A percentile compares a stretch with the other conserved stretches of the same genome.
phyloP scores from a whole-genome alignment of 192 early-diverging fungal species.

The Haplosporangium gracile region DNA sequence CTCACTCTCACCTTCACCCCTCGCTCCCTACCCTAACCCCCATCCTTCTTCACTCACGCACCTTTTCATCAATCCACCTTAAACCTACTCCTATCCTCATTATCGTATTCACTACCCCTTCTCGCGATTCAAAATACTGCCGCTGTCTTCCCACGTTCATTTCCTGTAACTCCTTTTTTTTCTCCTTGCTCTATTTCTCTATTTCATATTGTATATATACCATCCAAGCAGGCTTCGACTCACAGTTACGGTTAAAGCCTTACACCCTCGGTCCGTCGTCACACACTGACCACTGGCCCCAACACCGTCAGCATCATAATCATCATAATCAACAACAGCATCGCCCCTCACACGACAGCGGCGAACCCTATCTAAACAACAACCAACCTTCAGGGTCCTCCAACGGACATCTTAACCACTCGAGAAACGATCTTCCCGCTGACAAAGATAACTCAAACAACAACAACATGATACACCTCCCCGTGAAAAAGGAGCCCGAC shows the following conservation, averaged over 20 bases:
- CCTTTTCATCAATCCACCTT: not conserved
- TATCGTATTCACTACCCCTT: not conserved
- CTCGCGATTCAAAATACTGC: not conserved
- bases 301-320: not conserved
- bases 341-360: not conserved
- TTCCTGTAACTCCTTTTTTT: slow-evolving; percentile 9
- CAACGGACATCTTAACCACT: not conserved
- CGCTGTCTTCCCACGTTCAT: not conserved
- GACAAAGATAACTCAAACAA: not conserved
- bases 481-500: slow-evolving; percentile 10
- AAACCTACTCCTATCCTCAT: not conserved
- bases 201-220: not conserved
- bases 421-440: not conserved
- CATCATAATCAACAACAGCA: not conserved
- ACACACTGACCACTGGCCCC: not conserved
- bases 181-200: not conserved
- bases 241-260: not conserved
- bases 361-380: not conserved
- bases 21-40: not conserved
- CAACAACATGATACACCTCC: not conserved
- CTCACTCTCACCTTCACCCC: not conserved
- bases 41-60: not conserved
- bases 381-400: not conserved
- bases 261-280: not conserved
- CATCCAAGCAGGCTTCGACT: not conserved